Evolutionary conservation across 805 yeast genomes (phyloP), one percentile per base, ranked within the genome.

Genomic region (Debaryomyces prosopidis): DNA sequence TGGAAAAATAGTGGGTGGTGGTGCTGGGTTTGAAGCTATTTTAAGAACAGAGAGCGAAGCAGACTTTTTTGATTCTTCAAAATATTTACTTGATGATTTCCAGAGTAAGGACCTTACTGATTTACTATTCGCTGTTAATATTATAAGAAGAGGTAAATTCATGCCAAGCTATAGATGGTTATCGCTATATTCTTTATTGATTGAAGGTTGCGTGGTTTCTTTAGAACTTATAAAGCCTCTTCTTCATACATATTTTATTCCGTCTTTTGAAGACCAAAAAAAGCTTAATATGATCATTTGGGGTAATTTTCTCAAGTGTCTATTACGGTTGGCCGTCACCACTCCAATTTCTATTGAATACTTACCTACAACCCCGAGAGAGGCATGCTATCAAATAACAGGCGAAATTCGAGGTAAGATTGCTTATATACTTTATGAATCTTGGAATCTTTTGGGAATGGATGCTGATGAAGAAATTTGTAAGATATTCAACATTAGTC

Each of bases 361-460:
- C 51, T 69, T 88, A 45, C 77, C 89, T 2, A 84, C 80, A 35
- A 81, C 87, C 43, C 89, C 95, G 35, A 76, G 85, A 59, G 80
- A 81, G 50, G 90, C 90, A 1, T 81, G 90, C 48, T 71, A 68
- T 65, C 72, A 72, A 43, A 79, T 88, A 36, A 76, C 88, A 0
- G 84, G 82, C 9, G 82, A 80, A 54, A 66, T 87, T 50, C 75
- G 95, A 49, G 73, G 75, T 10, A 69, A 85, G 49, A 75, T 84
- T 36, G 80, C 89, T 0, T 52, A 50, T 11, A 62, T 87, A 36
- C 53, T 89, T 10, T 71, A 75, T 45, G 76, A 73, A 43, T 74
- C 81, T n/a, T 89, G 97, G 97, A 84, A 83, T 49, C 68, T 77
- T 10, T 70, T 89, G 41, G 94, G 89, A 14, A 76, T 83, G 80